Percentiles rank a stretch among this genome's conserved stretches.
Evolutionary conservation across 768 basidiomycete species (phyloP).

Genomic region (Russula dissimulans): DNA sequence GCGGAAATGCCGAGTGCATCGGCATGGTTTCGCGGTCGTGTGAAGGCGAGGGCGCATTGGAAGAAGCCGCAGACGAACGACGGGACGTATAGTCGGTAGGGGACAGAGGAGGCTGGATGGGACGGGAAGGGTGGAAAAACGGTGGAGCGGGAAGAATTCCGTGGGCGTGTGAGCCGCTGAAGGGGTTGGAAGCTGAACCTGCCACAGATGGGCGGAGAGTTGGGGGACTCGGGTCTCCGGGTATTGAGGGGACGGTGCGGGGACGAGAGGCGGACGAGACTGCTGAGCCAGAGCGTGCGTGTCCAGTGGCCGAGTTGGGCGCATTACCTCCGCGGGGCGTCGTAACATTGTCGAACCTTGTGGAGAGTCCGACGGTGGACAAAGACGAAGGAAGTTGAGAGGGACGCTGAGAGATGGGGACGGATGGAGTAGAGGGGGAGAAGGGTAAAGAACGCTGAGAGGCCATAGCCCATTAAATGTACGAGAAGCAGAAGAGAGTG

Average conservation of each 20-base stretch:
- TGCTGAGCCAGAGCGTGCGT: slow-evolving; percentile 12
- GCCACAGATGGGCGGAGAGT: slow-evolving; percentile 2
- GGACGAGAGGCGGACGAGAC: slow-evolving; percentile 15
- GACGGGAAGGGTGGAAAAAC: slow-evolving; percentile 67
- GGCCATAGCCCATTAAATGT: slow-evolving; percentile 8
- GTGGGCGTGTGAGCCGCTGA: slow-evolving; percentile 45
- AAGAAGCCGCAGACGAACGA: slow-evolving; percentile 27
- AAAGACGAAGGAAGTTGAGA: slow-evolving; percentile 19
- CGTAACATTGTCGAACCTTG: slow-evolving; percentile 10
- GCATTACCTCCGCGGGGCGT: slow-evolving; percentile 3
- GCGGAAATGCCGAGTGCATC: slow-evolving; percentile 29
- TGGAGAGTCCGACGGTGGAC: slow-evolving; percentile 18
- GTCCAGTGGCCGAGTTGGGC: background rate
- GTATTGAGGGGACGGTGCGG: background rate
- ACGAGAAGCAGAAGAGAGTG: background rate
- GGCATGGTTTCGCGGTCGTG: background rate
- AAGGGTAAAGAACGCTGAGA: slow-evolving; percentile 21
- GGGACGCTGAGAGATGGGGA: slow-evolving; percentile 16
- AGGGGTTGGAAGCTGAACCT: slow-evolving; percentile 3
- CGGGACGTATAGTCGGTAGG: slow-evolving; percentile 25
- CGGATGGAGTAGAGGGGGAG: slow-evolving; percentile 14
- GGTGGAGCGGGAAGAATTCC: slow-evolving; percentile 73
- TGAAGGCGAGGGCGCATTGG: slow-evolving; percentile 18
- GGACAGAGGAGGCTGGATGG: slow-evolving; percentile 38
- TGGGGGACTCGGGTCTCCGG: slow-evolving; percentile 14